Evolutionary conservation across 164 flowering plant species (phyloP).

Genomic region (Platanus orientalis): DNA sequence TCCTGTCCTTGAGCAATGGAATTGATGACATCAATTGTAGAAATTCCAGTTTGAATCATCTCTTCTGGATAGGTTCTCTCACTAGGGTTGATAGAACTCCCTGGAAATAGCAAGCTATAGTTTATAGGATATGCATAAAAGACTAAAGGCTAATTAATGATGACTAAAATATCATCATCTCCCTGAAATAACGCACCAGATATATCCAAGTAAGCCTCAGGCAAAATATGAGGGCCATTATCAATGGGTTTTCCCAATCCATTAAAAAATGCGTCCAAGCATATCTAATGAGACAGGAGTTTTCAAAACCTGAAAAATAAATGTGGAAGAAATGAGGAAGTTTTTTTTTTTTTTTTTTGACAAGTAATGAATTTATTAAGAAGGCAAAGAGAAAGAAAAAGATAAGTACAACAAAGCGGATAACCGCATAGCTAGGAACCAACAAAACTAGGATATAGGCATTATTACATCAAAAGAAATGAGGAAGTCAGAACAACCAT

Average conservation of each 20-base stretch:
- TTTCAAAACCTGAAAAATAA: conserved; percentile 68
- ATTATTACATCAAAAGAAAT: no score
- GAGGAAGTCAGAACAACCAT: no score
- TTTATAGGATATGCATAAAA: conserved; percentile 1
- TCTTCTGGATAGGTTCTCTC: conserved; percentile 99
- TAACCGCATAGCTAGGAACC: no score
- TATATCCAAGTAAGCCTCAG: conserved; percentile 97
- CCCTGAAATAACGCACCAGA: conserved; percentile 44
- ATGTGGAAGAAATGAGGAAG: background rate
- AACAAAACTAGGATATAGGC: no score
- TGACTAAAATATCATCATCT: background rate
- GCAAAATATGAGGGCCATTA: conserved; percentile 96
- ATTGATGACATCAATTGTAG: conserved; percentile 99
- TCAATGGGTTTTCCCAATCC: conserved; percentile 99
- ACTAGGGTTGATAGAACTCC: conserved; percentile 97
- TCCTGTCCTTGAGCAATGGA: conserved; percentile 98
- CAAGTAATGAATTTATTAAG: no score
- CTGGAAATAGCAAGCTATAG: conserved; percentile 28
- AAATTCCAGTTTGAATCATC: conserved; percentile 98
- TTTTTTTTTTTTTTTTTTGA: no score
- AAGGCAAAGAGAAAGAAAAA: no score
- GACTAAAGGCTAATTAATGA: background rate
- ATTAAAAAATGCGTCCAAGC: conserved; percentile 99
- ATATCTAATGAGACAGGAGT: conserved; percentile 97
- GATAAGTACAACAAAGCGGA: no score